These are phyloP conservation scores for Herpotrichia juniperi DNA, from an alignment of 2,329 filamentous ascomycete species.

Conservation along the genomic window DNA sequence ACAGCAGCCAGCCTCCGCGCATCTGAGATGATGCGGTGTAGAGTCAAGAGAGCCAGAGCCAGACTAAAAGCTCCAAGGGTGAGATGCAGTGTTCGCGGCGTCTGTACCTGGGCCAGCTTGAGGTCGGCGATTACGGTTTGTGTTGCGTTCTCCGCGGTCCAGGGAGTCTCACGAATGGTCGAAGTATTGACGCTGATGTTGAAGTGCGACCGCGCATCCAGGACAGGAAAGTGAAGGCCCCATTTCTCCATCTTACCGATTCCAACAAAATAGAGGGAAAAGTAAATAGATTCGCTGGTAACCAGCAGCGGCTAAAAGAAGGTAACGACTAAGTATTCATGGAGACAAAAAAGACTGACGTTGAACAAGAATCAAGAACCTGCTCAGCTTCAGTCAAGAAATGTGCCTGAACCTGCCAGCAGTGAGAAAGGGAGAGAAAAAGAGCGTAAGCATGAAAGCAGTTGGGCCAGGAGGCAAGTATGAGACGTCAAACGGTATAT, in stretches of 20 bases:
- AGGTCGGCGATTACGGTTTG: conserved; percentile 41
- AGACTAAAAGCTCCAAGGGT: conserved; percentile 47
- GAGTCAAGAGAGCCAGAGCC: conserved; percentile 39
- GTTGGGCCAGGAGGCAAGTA: conserved; percentile 40
- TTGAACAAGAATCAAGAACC: conserved; percentile 42
- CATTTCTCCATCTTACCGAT: conserved; percentile 47
- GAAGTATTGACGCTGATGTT: conserved; percentile 45
- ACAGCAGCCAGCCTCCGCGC: conserved; percentile 42
- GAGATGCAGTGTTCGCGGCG: conserved; percentile 47
- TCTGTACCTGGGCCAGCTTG: conserved; percentile 44
- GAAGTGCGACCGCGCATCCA: conserved; percentile 45
- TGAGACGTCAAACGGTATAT: conserved; percentile 49
- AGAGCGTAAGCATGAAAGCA: conserved; percentile 45
- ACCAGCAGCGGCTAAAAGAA: conserved; percentile 48
- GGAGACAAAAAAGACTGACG: conserved; percentile 38
- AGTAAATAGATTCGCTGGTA: conserved; percentile 41
- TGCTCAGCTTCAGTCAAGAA: conserved; percentile 42
- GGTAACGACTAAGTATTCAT: conserved; percentile 44
- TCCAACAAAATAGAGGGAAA: conserved; percentile 37
- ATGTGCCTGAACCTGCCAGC: conserved; percentile 48
- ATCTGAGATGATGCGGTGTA: conserved; percentile 46
- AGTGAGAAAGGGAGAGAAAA: conserved; percentile 42
- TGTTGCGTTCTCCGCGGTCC: conserved; percentile 37
- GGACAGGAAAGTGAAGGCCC: conserved; percentile 33
- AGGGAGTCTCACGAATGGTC: conserved; percentile 32